These are phyloP conservation scores for Elsinoe arachidis DNA, from an alignment of 2,329 filamentous ascomycete species.

Conservation along the genomic window DNA sequence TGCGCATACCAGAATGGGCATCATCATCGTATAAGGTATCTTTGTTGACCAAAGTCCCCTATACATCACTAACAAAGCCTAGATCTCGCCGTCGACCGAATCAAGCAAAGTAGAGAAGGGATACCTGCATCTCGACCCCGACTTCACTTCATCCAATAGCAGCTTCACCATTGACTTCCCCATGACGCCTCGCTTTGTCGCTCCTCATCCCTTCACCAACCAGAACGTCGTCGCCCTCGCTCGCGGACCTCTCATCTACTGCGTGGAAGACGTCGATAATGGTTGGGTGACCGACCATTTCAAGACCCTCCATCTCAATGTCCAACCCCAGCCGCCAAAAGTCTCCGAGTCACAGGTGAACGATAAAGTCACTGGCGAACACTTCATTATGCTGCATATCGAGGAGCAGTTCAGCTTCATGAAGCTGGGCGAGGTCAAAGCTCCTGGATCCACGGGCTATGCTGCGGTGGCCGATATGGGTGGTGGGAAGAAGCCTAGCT, in stretches of 20 bases:
- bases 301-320: constrained; percentile 33
- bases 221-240: constrained; percentile 47
- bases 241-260: constrained; percentile 53
- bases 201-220: constrained; percentile 49
- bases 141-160: constrained; percentile 33
- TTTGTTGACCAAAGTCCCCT: not conserved
- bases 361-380: constrained; percentile 21
- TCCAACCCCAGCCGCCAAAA: constrained; percentile 3
- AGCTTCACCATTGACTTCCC: constrained; percentile 39
- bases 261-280: constrained; percentile 52
- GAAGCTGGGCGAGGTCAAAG: not conserved
- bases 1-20: constrained; percentile 50
- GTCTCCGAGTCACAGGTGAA: constrained; percentile 18
- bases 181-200: constrained; percentile 41
- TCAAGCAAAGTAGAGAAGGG: constrained; percentile 34
- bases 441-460: not conserved
- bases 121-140: constrained; percentile 40
- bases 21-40: constrained; percentile 23
- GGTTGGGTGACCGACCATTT: constrained; percentile 49
- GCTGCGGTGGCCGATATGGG: not conserved
- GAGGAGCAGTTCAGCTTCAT: constrained; percentile 17
- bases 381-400: constrained; percentile 25
- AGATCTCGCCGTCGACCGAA: constrained; percentile 28
- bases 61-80: not conserved
- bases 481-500: constrained; percentile 4